These are phyloP conservation scores for Vanrija humicola DNA, from an alignment of 1,284 basidiomycete species.

Conservation along the genomic window DNA sequence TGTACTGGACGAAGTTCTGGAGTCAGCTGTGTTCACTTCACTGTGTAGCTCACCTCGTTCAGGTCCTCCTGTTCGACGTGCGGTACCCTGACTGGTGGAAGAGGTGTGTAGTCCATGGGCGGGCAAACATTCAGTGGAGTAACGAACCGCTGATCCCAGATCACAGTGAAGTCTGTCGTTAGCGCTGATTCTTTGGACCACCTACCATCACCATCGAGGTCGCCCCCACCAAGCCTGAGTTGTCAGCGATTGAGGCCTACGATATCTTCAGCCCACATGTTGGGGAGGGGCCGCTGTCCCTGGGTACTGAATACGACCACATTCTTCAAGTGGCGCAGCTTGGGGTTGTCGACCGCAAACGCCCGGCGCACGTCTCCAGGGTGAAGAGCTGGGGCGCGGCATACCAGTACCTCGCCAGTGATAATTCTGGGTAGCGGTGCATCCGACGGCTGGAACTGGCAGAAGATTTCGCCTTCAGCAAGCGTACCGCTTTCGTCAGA, in stretches of 20 bases:
- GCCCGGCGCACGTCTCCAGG: constrained; percentile 44
- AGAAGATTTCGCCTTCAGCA: constrained; percentile 45
- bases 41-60: constrained; percentile 33
- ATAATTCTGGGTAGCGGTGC: constrained; percentile 29
- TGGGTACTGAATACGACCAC: constrained; percentile 46
- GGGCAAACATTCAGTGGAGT: constrained; percentile 24
- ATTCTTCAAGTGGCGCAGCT: constrained; percentile 45
- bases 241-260: constrained; percentile 3
- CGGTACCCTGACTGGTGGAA: constrained; percentile 29
- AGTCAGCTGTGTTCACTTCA: background rate
- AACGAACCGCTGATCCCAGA: constrained; percentile 48
- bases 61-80: constrained; percentile 40
- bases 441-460: constrained; percentile 41
- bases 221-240: constrained; percentile 46
- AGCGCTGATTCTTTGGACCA: background rate
- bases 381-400: constrained; percentile 45
- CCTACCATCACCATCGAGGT: constrained; percentile 46
- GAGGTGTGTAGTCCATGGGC: constrained; percentile 46
- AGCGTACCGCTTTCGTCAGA: constrained; percentile 43
- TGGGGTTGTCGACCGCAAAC: constrained; percentile 37
- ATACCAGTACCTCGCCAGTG: constrained; percentile 37
- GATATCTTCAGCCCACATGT: constrained; percentile 28
- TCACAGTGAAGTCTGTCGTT: constrained; percentile 41
- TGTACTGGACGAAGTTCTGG: constrained; percentile 46
- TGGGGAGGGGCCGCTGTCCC: constrained; percentile 43